phyloP scores from a whole-genome alignment of 371 early-diverging fungal genomes.

The Coemansia sp. region DNA sequence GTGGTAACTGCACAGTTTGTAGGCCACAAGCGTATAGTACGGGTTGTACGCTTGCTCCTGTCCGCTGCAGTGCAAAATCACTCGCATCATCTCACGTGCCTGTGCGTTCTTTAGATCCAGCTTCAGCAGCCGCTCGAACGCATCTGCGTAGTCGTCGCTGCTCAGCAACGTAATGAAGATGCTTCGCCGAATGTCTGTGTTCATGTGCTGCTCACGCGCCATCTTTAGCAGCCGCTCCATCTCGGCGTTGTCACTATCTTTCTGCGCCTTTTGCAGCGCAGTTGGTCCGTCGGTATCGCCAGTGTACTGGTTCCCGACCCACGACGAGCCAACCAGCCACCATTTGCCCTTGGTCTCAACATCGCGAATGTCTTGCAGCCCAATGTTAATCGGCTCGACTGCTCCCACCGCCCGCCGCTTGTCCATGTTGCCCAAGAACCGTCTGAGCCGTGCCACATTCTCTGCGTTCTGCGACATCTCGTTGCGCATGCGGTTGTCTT shows the following conservation, averaged over 20 bases:
- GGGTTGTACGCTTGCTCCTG: slow-evolving; percentile 90
- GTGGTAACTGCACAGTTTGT: slow-evolving; percentile 69
- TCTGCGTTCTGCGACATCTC: slow-evolving; percentile 60
- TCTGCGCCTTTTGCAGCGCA: slow-evolving; percentile 4
- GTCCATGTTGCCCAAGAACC: slow-evolving; percentile 64
- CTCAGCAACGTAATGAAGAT: slow-evolving; percentile 91
- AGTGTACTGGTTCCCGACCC: slow-evolving; percentile 62
- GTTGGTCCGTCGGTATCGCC: not conserved
- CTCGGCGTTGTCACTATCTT: slow-evolving; percentile 18
- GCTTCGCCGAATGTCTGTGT: slow-evolving; percentile 89
- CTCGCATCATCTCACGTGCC: slow-evolving; percentile 91
- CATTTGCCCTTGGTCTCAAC: slow-evolving; percentile 83
- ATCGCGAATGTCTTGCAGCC: slow-evolving; percentile 82
- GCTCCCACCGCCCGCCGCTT: slow-evolving; percentile 55
- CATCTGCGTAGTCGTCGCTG: slow-evolving; percentile 93
- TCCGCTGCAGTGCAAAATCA: slow-evolving; percentile 84
- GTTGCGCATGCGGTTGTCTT: slow-evolving; percentile 85
- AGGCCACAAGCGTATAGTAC: slow-evolving; percentile 86
- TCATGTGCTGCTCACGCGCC: slow-evolving; percentile 89
- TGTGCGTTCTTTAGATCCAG: slow-evolving; percentile 84
- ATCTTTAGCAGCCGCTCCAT: slow-evolving; percentile 68
- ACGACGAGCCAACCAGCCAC: slow-evolving; percentile 85
- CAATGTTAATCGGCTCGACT: slow-evolving; percentile 77
- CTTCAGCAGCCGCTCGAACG: slow-evolving; percentile 80
- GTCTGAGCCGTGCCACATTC: slow-evolving; percentile 71